Base-by-base conservation (phyloP, 768 basidiomycete genomes). In the Lentinula sp. region DNA sequence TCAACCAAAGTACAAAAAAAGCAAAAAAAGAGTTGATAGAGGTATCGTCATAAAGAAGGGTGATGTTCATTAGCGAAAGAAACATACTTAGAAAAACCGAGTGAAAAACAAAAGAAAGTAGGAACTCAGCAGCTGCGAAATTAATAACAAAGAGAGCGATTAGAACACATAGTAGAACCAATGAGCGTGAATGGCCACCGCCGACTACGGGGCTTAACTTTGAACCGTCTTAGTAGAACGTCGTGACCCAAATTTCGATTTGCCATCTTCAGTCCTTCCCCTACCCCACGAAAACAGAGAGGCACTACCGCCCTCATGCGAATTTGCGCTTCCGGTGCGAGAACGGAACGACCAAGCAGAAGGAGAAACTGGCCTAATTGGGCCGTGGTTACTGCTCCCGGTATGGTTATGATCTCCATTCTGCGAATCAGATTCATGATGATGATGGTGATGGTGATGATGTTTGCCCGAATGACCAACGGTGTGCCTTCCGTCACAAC, bases 401-500 rank as follows among this genome's bases (percentile, higher is more conserved):
- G 77, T 79, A 42, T 56, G 53, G 37, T 55, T 49, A 23, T 81
- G 76, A 41, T 88, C 83, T 20, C 86, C 74, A 64, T 82, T 75
- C 23, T 76, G 69, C 72, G 83, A 49, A 81, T 77, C 36, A 23
- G 74, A 72, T 59, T 78, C 73, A 58, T 83, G 77, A 63, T 81
- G 76, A 59, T 82, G 77, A 52, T 85, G 83, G 41, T 86, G 84
- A 32, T 85, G 85, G 50, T 86, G 86, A 57, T 85, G 83, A 41
- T 76, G 74, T 15, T 81, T 79, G 35, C 78, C 81, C 41, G 79
- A 76, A 62, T 81, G 82, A 0, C 91, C 91, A 16, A 95, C 91
- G 1, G 91, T 93, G 72, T 95, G 93, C 56, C 85, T 80, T 18
- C 91, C 92, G 70, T 93, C 91, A 67, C 91, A 94, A 70, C 92